Conservation (phyloP, 495 filamentous ascomycete species). For the Lophiotrema nucula region DNA sequence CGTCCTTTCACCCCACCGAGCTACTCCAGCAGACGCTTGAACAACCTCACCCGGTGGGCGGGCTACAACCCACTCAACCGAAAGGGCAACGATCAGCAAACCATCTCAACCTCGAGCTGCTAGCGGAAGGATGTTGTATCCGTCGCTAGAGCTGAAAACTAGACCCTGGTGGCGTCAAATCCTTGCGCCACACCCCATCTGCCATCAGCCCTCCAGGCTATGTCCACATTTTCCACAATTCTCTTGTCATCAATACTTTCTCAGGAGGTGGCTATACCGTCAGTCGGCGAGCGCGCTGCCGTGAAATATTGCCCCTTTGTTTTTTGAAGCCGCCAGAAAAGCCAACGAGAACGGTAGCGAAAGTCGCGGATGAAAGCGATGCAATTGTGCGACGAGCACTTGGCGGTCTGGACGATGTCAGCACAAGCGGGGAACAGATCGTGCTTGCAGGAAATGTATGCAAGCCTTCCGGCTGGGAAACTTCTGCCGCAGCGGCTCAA, state of each 20-base stretch:
- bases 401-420: constrained; percentile 4
- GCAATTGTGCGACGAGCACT: not conserved
- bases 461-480: not conserved
- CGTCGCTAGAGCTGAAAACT: not conserved
- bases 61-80: not conserved
- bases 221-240: constrained; percentile 12
- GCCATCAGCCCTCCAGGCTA: not conserved
- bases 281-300: not conserved
- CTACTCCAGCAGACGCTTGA: too few relatives aligned
- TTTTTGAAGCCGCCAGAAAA: constrained; percentile 7
- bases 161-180: too few relatives aligned
- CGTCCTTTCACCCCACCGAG: too few relatives aligned
- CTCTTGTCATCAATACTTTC: not conserved
- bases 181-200: not conserved
- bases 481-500: not conserved
- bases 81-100: constrained; percentile 1
- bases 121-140: not conserved
- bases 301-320: constrained; percentile 17
- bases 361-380: not conserved
- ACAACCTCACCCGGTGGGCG: too few relatives aligned
- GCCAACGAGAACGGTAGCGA: constrained; percentile 2
- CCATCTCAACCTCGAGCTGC: not conserved
- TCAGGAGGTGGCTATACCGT: not conserved
- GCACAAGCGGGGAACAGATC: not conserved
- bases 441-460: not conserved